Evolutionary conservation across 495 filamentous ascomycete species (phyloP), one percentile per base, ranked within the genome.

Genomic region (Patellaria atrata): DNA sequence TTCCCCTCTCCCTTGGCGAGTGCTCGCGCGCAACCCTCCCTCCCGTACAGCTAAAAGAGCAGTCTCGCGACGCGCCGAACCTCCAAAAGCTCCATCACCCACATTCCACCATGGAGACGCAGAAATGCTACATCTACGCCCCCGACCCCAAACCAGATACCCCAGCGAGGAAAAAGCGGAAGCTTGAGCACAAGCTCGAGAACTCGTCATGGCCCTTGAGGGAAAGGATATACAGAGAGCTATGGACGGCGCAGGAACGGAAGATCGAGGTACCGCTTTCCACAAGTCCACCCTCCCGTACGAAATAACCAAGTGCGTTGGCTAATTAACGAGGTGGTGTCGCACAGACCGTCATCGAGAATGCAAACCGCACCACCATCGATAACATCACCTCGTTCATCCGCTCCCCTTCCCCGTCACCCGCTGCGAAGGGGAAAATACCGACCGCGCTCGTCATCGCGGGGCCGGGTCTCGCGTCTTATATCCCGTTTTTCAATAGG

Each of bases 391-490:
- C 66, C 4, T 59, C 62, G 6, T 94, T 92, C 50, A 56, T 87
- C 10, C 2, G 10, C 41, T 18, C 13, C 38, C 23, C 16, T 32
- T 39, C 33, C 22, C 38, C 47, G 41, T 39, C 38, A 63, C 61
- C 33, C 63, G 53, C 27, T 51, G 59, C 40, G n/a, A n/a, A 24
- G 3, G 9, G 20, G 5, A 69, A 61, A 47, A 75, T 94, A 17
- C 80, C 83, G 0, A 75, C 82, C 4, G 85, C 70, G 10, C 71
- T 94, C 36, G 71, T 97, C 25, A 73, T 83, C 19, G 77, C 80
- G 12, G 86, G 83, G 4, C 82, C 84, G n/a, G 86, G 84, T 43
- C 78, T 86, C 35, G 76, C 82, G 17, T 79, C 78, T 9, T 78
- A 87, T 37, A 67, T 65, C 11, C 61, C 76, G 21, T 60, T 94